Evolutionary conservation across 75 land plant species (phyloP), one percentile per base, ranked within the genome.

Genomic region (Chamaecyparis obtusa): DNA sequence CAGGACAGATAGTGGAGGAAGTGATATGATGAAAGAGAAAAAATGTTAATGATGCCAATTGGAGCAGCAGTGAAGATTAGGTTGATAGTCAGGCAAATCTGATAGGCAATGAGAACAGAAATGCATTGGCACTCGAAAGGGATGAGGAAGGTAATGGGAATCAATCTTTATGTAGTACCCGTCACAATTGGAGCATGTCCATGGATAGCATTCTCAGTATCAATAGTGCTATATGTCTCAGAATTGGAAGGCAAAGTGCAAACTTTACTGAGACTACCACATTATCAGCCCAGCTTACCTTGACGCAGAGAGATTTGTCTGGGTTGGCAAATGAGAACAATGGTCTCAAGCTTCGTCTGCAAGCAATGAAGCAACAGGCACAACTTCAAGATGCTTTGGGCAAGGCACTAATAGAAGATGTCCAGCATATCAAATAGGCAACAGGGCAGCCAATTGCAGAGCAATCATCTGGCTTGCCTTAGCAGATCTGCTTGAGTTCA

Each of bases 311-410:
- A 83, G 96, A 95, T 86, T 90, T 95, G 1, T 90, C 91, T 79
- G 95, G 95, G 51, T 89, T 95, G 15, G 91, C 92, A 21, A 90
- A 79, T 64, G 90, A 92, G 85, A 95, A 95, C 86, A 94, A 90
- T 87, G 95, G 94, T 88, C 82, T 95, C 90, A 95, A 92, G 88
- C 88, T 95, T 30, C 93, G 95, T 19, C 90, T 95, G 37, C 93
- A 92, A 83, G 90, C 95, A 74, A 94, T 95, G 96, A 93, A 94
- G 83, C 96, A 95, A 87, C 95, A 95, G 55, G 95, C 95, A 24
- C 96, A 90, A 85, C 92, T 95, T 17, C 91, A 95, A 76, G 94
- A 95, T 90, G 96, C 41, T 1, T 39, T 39, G 41, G 2, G 2
- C 41, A 39, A 39, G 41, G 41, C 41, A 39, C 41, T 39, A 39